Base-by-base conservation (phyloP, 1,284 basidiomycete species). In the Rhodotorula sp. region DNA sequence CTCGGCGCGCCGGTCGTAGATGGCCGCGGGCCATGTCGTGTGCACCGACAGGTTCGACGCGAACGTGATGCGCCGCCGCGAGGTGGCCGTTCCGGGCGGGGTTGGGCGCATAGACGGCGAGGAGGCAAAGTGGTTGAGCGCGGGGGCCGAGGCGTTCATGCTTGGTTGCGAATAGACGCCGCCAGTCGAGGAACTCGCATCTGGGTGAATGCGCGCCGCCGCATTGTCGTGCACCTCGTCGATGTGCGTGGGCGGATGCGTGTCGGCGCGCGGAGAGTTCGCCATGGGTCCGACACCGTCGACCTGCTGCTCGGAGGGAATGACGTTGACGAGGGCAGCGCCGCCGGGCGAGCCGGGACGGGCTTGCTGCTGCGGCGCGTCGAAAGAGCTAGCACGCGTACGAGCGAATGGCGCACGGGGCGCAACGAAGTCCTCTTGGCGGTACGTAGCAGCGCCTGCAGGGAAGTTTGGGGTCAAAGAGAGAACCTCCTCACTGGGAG, bases 1-100 rank as follows among this genome's bases (percentile, higher is more conserved):
- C 82, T 97, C 96, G 78, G 92, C 94, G 74, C 94, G 86, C 66
- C 96, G 86, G 82, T 99, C 96, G 82, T 99, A 99, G 67, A 94
- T 90, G 55, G 86, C 86, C 16, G 92, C 84, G 56, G 93, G 89
- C 86, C 97, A 98, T 12, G 96, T 99, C 81, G 94, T 92, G 80
- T 98, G 97, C 63, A 97, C 92, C 48, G 91, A 92, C 79, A 97
- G 84, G 80, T 93, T 94, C 59, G 88, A 90, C 46, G 95, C 94
- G 83, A 97, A 99, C 65, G 90, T 87, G 50, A 97, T 79, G 54
- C 80, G 76, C 9, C 75, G 66, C 25, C 74, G 52, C n/a, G 49
- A 34, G 34, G 34, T 49, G 23, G 46, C 27, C 2, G 54, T 45
- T 13, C 14, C 73, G 16, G 66, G 25, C 42, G 55, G 60, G 34